Conservation (phyloP, 2,329 filamentous ascomycete genomes). For the Trichophyton schoenleinii region DNA sequence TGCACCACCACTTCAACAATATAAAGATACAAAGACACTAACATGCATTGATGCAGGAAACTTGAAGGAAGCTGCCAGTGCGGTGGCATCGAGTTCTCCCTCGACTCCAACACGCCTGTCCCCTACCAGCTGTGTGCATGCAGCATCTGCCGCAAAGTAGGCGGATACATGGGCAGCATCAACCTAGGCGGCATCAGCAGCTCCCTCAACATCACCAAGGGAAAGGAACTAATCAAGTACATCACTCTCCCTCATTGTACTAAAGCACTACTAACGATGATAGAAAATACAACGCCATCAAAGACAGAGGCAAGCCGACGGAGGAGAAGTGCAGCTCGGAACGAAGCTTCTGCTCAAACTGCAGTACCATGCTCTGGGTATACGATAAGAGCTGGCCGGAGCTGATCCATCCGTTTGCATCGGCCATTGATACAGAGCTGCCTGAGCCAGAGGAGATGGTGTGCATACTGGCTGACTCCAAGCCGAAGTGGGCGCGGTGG, state of each 20-base stretch:
- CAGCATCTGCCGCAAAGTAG: conserved; percentile 39
- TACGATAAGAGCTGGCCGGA: conserved; percentile 38
- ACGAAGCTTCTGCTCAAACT: conserved; percentile 37
- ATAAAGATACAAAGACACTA: no score
- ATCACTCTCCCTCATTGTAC: neutral
- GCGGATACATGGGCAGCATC: conserved; percentile 34
- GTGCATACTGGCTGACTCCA: conserved; percentile 33
- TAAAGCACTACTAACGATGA: neutral
- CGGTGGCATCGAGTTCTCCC: conserved; percentile 35
- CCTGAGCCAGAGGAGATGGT: conserved; percentile 37
- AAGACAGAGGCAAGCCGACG: conserved; percentile 31
- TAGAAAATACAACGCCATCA: conserved; percentile 36
- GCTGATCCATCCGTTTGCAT: conserved; percentile 39
- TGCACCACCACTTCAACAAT: neutral
- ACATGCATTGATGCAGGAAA: conserved; percentile 22
- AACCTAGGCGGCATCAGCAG: conserved; percentile 36
- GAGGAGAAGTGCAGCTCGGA: conserved; percentile 32
- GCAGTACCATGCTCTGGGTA: conserved; percentile 37
- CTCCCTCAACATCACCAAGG: conserved; percentile 32
- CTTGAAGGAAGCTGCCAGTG: conserved; percentile 40
- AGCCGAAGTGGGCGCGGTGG: conserved; percentile 37
- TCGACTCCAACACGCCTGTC: conserved; percentile 36
- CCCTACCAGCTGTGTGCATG: conserved; percentile 40
- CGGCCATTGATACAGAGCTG: conserved; percentile 38
- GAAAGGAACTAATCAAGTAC: conserved; percentile 35